phyloP scores from a whole-genome alignment of 345 rosid species.

The Lepidium aucheri region DNA sequence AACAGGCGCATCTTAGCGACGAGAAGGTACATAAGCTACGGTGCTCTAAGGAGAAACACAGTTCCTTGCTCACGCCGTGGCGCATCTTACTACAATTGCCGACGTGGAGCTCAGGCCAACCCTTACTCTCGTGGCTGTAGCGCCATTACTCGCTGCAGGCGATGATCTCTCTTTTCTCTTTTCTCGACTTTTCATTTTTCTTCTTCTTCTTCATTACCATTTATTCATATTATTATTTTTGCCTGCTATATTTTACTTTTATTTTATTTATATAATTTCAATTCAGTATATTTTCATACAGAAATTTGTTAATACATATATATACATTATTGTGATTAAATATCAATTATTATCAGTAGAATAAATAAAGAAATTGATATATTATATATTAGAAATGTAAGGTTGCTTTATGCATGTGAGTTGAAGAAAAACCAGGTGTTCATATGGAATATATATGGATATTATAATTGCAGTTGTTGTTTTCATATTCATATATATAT shows the following conservation, averaged over 20 bases:
- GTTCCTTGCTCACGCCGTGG: constrained; percentile 88
- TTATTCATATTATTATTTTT: neutral
- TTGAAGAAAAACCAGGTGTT: constrained; percentile 7
- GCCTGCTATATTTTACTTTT: neutral
- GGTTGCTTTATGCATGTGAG: constrained; percentile 11
- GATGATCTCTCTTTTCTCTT: constrained; percentile 18
- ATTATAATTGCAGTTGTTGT: neutral
- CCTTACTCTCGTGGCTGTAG: constrained; percentile 84
- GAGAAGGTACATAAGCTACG: constrained; percentile 62
- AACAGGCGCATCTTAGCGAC: constrained; percentile 71
- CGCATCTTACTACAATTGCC: constrained; percentile 85
- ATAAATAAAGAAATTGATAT: neutral
- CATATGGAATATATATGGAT: neutral
- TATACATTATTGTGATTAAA: neutral
- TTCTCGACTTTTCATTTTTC: neutral
- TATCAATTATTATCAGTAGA: neutral
- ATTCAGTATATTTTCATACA: no score
- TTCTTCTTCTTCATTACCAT: neutral
- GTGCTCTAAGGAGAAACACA: constrained; percentile 64
- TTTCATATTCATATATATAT: neutral
- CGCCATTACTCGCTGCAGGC: constrained; percentile 63
- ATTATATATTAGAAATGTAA: neutral
- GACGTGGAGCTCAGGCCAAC: constrained; percentile 60
- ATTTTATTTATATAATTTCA: neutral
- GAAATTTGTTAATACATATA: no score